These are phyloP conservation scores for Penicillium dipodomyicola DNA, from an alignment of 495 filamentous ascomycete genomes.

Conservation along the genomic window DNA sequence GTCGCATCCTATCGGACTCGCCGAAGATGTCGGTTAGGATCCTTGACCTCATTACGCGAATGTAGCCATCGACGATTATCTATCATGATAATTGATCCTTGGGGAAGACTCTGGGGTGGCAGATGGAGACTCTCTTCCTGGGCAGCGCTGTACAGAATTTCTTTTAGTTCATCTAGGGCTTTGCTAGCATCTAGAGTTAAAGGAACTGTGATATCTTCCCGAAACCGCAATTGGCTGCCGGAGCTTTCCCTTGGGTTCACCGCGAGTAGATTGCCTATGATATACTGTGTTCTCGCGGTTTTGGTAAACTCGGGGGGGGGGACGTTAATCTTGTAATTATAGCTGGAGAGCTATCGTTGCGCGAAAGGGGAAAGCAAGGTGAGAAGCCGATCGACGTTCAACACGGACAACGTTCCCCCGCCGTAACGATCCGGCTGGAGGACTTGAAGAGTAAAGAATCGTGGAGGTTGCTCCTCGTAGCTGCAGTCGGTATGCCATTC, in stretches of 20 bases:
- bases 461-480: conserved; percentile 35
- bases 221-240: conserved; percentile 25
- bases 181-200: conserved; percentile 17
- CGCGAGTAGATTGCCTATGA: conserved; percentile 25
- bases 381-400: conserved; percentile 27
- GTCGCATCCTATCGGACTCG: conserved; percentile 37
- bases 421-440: conserved; percentile 35
- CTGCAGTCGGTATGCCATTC: conserved; percentile 48
- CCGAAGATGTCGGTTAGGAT: conserved; percentile 36
- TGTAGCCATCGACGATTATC: conserved; percentile 43
- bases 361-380: conserved; percentile 21
- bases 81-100: conserved; percentile 33
- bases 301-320: conserved; percentile 37
- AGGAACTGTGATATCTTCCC: conserved; percentile 31
- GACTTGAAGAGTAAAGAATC: conserved; percentile 42
- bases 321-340: conserved; percentile 29
- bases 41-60: conserved; percentile 35
- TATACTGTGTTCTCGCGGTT: conserved; percentile 9
- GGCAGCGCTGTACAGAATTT: background rate
- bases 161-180: conserved; percentile 31
- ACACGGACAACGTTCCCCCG: conserved; percentile 37
- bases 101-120: conserved; percentile 21
- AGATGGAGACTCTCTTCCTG: conserved; percentile 20
- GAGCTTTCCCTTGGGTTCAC: background rate
- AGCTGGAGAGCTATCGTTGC: conserved; percentile 16